phyloP scores from a whole-genome alignment of 176 grass and related monocot genomes.

The Dendrocalamus sinicus region DNA sequence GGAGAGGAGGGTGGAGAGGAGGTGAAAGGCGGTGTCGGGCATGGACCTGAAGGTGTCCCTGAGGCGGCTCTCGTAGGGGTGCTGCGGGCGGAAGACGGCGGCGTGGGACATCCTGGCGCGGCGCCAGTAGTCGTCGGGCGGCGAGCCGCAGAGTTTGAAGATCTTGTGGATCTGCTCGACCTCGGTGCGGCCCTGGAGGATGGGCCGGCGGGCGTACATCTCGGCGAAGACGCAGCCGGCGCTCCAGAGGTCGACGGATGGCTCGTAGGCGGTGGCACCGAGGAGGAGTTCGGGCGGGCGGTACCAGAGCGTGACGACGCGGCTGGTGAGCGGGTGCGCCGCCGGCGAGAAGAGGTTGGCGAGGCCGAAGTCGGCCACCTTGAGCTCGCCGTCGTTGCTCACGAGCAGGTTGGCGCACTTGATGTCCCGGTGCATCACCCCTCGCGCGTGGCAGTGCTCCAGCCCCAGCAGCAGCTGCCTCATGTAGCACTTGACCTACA shows the following conservation, averaged over 20 bases:
- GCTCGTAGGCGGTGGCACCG: conserved; percentile 72
- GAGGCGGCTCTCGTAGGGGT: conserved; percentile 61
- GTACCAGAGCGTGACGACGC: conserved; percentile 96
- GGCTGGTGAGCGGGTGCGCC: conserved; percentile 60
- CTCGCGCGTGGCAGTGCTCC: conserved; percentile 77
- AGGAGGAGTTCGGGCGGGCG: conserved; percentile 92
- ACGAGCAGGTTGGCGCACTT: conserved; percentile 96
- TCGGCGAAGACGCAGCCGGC: conserved; percentile 92
- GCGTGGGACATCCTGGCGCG: conserved; percentile 56
- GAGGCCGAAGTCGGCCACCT: conserved; percentile 95
- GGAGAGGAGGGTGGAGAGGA: conserved; percentile 67
- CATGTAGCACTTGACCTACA: conserved; percentile 98
- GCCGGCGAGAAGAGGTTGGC: conserved; percentile 53
- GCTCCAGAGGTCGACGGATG: conserved; percentile 92
- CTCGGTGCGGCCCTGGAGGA: conserved; percentile 95
- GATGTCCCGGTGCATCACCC: conserved; percentile 93
- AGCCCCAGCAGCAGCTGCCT: conserved; percentile 78
- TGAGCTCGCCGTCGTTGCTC: conserved; percentile 71
- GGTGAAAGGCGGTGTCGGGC: conserved; percentile 49
- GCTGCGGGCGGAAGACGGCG: conserved; percentile 73
- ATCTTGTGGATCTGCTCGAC: conserved; percentile 98
- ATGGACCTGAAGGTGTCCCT: conserved; percentile 58
- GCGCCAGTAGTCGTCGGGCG: conserved; percentile 74
- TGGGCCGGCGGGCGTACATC: conserved; percentile 66
- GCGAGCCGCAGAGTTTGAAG: conserved; percentile 96